Conservation (phyloP, 257 asterid species). For the Solanum pimpinellifolium region DNA sequence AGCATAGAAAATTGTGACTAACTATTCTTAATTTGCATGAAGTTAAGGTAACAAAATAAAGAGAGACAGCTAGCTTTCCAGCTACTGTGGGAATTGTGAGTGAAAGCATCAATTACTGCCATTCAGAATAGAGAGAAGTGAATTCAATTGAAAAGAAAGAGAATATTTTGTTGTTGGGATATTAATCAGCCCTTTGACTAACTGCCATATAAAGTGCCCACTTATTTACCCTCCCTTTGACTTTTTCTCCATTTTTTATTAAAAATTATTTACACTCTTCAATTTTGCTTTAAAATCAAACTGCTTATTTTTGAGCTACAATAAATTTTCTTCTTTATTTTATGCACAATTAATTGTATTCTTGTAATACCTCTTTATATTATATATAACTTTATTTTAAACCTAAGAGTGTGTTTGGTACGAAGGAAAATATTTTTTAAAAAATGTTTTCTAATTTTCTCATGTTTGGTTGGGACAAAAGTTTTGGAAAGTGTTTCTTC, state of each 20-base stretch:
- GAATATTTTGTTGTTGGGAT: neutral
- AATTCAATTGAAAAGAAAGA: neutral
- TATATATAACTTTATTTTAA: too few species aligned
- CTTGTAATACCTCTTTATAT: neutral
- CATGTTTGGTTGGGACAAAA: too few species aligned
- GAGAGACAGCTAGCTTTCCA: neutral
- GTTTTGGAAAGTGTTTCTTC: too few species aligned
- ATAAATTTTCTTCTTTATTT: neutral
- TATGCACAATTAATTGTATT: neutral
- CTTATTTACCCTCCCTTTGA: neutral
- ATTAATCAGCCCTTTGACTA: neutral
- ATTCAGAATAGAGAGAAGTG: neutral
- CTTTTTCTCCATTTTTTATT: neutral
- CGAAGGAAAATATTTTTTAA: too few species aligned
- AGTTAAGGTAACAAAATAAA: neutral
- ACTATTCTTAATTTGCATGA: neutral
- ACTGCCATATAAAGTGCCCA: neutral
- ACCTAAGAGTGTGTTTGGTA: too few species aligned
- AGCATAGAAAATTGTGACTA: too few species aligned
- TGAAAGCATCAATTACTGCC: neutral
- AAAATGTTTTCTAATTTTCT: too few species aligned
- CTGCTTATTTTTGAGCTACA: neutral
- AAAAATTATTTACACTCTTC: neutral
- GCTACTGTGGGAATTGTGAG: neutral
- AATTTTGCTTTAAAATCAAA: neutral